Base-by-base conservation (phyloP, 2,329 filamentous ascomycete species). In the Monilinia aucupariae region DNA sequence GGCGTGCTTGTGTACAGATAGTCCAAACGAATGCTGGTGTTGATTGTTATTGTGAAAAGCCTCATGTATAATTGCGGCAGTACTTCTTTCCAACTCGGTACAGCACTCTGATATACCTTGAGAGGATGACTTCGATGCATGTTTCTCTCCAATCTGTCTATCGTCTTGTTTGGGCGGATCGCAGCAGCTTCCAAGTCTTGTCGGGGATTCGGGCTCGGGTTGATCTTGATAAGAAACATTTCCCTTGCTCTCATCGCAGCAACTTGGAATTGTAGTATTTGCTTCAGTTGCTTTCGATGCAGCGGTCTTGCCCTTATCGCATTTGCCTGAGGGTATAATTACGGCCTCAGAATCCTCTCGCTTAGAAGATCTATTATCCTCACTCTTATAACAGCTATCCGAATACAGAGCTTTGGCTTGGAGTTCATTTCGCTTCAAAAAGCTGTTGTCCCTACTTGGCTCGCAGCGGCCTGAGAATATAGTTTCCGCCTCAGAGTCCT, bases 401-500 rank as follows among this genome's bases (percentile, higher is more conserved):
- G 41, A 58, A 34, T 47, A 47, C 12, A 20, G 20, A 5, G 30
- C 17, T 37, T 39, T 32, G 12, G 32, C n/a, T 25, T 53, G n/a
- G 6, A 32, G 39, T 25, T 53, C 20, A 9, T 39, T 39, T 17
- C 50, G n/a, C 12, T 53, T 25, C 3, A 9, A 22, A 53, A 13
- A 17, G n/a, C 34, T 17, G 22, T 50, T 34, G 9, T 41, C 10
- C 32, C 22, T 59, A 17, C 30, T 39, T 8, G 60, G 30, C 22
- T 39, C 54, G 32, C 64, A 65, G n/a, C 47, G 39, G 20, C 50
- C 50, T 12, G 32, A 53, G n/a, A 53, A 53, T 17, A 39, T 53
- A 25, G n/a, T 58, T 47, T 58, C 54, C n/a, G 41, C 54, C 48
- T 47, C 54, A 3, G 54, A 58, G 8, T 47, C 4, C 20, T 58